These are phyloP conservation scores for Platanthera guangdongensis DNA, from an alignment of 106 monocot species.

Conservation along the genomic window DNA sequence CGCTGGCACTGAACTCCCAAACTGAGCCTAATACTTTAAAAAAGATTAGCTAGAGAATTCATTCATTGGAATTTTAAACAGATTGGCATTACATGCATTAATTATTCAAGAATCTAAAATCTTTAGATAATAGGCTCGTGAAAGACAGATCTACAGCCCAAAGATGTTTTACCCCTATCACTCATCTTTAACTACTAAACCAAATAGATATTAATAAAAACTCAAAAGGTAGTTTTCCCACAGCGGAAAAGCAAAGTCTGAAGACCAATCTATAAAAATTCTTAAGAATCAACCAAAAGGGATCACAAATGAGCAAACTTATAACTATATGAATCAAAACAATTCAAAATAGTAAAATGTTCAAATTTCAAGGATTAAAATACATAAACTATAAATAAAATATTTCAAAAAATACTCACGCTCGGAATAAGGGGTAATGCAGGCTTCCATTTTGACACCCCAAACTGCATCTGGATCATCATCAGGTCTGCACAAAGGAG, in stretches of 20 bases:
- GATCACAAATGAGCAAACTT: not conserved
- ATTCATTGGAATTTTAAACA: not conserved
- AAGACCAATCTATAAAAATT: not conserved
- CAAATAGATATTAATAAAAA: too few species aligned
- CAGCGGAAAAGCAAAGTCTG: not conserved
- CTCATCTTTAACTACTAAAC: not conserved
- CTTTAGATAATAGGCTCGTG: not conserved
- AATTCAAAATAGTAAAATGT: not conserved
- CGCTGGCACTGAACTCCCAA: too few species aligned
- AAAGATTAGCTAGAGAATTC: not conserved
- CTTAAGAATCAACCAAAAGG: not conserved
- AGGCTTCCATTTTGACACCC: slow-evolving; percentile 57
- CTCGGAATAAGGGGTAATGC: slow-evolving; percentile 57
- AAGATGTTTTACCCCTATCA: not conserved
- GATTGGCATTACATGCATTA: not conserved
- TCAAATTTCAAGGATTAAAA: not conserved
- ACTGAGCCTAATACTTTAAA: not conserved
- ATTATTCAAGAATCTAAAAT: not conserved
- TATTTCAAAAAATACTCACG: slow-evolving; percentile 27
- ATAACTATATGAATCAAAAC: not conserved
- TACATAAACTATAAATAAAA: not conserved
- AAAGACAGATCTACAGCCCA: not conserved
- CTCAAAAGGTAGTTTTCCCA: not conserved
- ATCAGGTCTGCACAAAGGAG: slow-evolving; percentile 43
- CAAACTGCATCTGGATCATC: slow-evolving; percentile 59